phyloP scores from a whole-genome alignment of 2,329 filamentous ascomycete species.

The Colletotrichum spinosum region DNA sequence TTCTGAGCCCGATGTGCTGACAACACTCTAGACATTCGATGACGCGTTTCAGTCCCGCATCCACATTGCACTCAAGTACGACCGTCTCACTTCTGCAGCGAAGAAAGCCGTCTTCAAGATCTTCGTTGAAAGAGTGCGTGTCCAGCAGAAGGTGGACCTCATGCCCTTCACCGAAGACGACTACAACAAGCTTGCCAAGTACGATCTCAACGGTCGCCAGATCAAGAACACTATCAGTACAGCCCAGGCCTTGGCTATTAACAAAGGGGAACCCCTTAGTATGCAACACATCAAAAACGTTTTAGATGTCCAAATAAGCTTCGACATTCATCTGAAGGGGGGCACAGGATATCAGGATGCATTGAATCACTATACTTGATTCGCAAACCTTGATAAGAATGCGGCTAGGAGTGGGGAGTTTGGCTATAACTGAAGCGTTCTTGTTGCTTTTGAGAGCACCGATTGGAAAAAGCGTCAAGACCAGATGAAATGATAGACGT shows the following conservation, averaged over 20 bases:
- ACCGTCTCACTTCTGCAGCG: constrained; percentile 77
- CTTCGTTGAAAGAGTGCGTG: constrained; percentile 80
- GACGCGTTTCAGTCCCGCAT: constrained; percentile 91
- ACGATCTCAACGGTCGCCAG: constrained; percentile 73
- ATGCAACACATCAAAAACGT: constrained; percentile 87
- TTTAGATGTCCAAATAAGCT: constrained; percentile 85
- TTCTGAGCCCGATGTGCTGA: no score
- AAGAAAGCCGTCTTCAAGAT: constrained; percentile 86
- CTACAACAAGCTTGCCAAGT: constrained; percentile 72
- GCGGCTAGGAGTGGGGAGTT: no score
- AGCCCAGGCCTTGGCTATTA: constrained; percentile 84
- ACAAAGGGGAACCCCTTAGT: constrained; percentile 75
- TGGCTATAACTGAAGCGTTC: no score
- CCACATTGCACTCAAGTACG: constrained; percentile 86
- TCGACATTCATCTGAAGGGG: constrained; percentile 85
- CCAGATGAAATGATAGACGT: no score
- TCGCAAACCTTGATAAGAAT: no score
- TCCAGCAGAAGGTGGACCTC: constrained; percentile 68
- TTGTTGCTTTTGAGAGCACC: no score
- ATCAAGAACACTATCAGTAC: constrained; percentile 92
- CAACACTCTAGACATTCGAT: constrained; percentile 73
- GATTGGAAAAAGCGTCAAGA: no score
- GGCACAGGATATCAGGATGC: constrained; percentile 84
- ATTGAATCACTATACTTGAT: constrained; percentile 79
- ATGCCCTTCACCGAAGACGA: constrained; percentile 76